phyloP scores from a whole-genome alignment of 768 basidiomycete species.

The Omphalotus guepiniiformis region DNA sequence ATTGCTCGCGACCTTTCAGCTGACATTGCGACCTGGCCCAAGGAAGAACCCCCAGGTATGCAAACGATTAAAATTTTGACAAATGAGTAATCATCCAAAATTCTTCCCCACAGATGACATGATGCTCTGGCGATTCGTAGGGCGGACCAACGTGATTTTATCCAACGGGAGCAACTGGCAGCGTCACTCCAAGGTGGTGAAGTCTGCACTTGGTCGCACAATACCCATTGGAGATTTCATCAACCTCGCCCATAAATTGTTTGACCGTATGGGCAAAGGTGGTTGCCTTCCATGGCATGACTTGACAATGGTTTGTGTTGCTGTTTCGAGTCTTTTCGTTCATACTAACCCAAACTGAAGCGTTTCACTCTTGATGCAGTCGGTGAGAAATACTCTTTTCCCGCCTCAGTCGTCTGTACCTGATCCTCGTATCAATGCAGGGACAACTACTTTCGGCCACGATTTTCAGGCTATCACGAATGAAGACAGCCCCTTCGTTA shows the following conservation, averaged over 20 bases:
- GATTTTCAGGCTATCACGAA: constrained; percentile 31
- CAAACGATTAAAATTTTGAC: too few relatives aligned
- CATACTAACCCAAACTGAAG: constrained; percentile 9
- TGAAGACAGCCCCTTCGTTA: constrained; percentile 29
- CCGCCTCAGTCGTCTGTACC: too few relatives aligned
- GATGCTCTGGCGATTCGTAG: constrained; percentile 32
- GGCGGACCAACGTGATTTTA: constrained; percentile 31
- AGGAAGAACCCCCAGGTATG: constrained; percentile 11
- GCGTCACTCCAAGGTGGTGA: constrained; percentile 31
- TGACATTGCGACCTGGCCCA: constrained; percentile 10
- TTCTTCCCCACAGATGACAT: constrained; percentile 26
- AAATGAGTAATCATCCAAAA: constrained; percentile 21
- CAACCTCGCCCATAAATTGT: constrained; percentile 26
- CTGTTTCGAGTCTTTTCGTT: neutral
- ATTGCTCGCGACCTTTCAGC: constrained; percentile 17
- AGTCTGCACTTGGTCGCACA: constrained; percentile 28
- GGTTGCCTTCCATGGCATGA: constrained; percentile 25
- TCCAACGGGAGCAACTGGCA: constrained; percentile 36
- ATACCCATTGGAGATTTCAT: constrained; percentile 31
- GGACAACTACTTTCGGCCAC: constrained; percentile 31
- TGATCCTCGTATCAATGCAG: too few relatives aligned
- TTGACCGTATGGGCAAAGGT: constrained; percentile 26
- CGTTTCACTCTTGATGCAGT: constrained; percentile 34
- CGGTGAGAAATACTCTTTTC: too few relatives aligned
- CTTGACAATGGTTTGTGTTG: constrained; percentile 17